phyloP scores from a whole-genome alignment of 2,329 filamentous ascomycete species.

The Fusarium chuoi region DNA sequence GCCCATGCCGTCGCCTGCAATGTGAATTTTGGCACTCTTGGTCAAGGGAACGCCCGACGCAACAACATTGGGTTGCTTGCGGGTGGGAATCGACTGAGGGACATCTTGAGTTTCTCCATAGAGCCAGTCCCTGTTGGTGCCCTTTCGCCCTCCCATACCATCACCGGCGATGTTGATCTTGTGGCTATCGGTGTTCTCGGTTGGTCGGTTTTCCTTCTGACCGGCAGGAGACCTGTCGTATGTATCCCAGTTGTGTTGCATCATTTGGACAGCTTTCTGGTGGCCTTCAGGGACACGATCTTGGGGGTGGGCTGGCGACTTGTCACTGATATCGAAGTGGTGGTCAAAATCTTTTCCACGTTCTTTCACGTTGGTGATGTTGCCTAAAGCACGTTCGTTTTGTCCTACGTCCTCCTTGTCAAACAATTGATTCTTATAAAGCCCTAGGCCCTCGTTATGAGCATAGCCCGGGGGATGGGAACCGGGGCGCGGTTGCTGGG shows the following conservation, averaged over 20 bases:
- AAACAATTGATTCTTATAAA: slow-evolving; percentile 84
- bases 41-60: slow-evolving; percentile 23
- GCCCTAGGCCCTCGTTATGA: slow-evolving; percentile 71
- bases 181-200: slow-evolving; percentile 56
- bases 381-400: slow-evolving; percentile 63
- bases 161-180: slow-evolving; percentile 64
- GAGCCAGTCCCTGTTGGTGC: slow-evolving; percentile 66
- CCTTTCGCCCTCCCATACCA: slow-evolving; percentile 73
- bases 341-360: slow-evolving; percentile 80
- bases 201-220: slow-evolving; percentile 63
- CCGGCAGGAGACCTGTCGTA: slow-evolving; percentile 65
- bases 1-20: slow-evolving; percentile 73
- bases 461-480: slow-evolving; percentile 63
- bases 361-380: slow-evolving; percentile 78
- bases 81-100: slow-evolving; percentile 31
- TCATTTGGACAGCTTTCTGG: slow-evolving; percentile 77
- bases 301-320: slow-evolving; percentile 62
- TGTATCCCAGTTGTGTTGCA: slow-evolving; percentile 71
- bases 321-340: slow-evolving; percentile 81
- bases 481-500: slow-evolving; percentile 57
- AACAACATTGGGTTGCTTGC: slow-evolving; percentile 31
- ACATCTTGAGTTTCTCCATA: slow-evolving; percentile 53
- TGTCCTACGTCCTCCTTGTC: slow-evolving; percentile 63
- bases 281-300: slow-evolving; percentile 66
- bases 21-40: slow-evolving; percentile 49